Base-by-base conservation (phyloP, 2,329 filamentous ascomycete species). In the Scedosporium dehoogii region DNA sequence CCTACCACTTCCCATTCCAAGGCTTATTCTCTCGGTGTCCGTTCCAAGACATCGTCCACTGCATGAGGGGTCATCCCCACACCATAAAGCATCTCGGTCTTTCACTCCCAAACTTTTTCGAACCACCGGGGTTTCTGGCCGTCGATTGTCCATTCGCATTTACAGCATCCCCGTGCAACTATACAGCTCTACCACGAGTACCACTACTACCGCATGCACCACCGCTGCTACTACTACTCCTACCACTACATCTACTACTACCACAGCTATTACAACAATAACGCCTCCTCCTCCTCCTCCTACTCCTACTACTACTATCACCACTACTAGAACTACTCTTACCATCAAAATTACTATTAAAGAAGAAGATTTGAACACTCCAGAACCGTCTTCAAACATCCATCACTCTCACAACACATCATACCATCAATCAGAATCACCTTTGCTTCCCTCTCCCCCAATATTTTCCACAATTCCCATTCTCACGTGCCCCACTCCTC, bases 61-160 rank as follows among this genome's bases (percentile, higher is more conserved):
- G 58, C 58, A 60, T 60, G 58, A 60, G 58, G 58, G 58, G 58
- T 48, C 58, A 60, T 60, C 58, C 58, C 58, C 58, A 48, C 46
- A 48, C 38, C 41, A 14, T 33, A 51, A 9, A 16, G 16, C 25
- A 60, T 60, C 58, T 60, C 58, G 58, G 58, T 60, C 58, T 60
- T 60, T 60, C 23, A 44, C 58, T 60, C 58, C 51, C 51, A 48
- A 60, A 48, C 58, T 29, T 48, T 48, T 42, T 4, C 16, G 3
- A 60, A 48, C 25, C 46, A 51, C n/a, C n/a, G 46, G 58, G 33
- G 42, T 60, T 60, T 60, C 58, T 60, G 58, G 58, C 58, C 58
- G 58, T 48, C 23, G 12, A 55, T 3, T 38, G 10, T 4, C 33
- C 4, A 38, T 3, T 38, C 21, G 12, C 23, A 55, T 27, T 27